Evolutionary conservation across 2,329 filamentous ascomycete species (phyloP), one percentile per base, ranked within the genome.

Genomic region (Colletotrichum musicola): DNA sequence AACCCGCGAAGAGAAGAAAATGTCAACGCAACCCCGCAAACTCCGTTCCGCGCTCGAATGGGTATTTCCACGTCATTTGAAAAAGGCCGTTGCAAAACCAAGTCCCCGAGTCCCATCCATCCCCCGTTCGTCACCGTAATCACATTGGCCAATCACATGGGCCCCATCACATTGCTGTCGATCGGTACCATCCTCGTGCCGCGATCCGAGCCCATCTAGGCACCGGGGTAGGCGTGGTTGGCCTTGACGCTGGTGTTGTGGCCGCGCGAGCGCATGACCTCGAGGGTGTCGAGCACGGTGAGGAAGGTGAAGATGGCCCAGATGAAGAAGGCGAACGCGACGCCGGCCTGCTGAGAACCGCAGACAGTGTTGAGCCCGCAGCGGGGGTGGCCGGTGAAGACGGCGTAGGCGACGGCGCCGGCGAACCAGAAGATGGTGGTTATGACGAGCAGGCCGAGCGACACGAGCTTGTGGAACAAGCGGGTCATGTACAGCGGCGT

Each of bases 391-490:
- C 87, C 87, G 65, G 94, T 80, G 63, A 84, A 84, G 20, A 89
- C 90, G 0, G 92, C 93, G 12, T 95, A 80, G 0, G 93, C 93
- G 72, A 97, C 90, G 74, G 94, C 92, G 6, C 93, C 94, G 0
- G 92, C 90, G 76, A 98, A 96, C 94, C 94, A 97, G 83, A 97
- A 97, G 64, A 97, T 85, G 81, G 92, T 90, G 10, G 93, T 96
- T 25, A 96, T 72, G 54, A 83, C 84, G 75, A 97, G 92, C 38
- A 93, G 84, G 1, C 75, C 89, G 18, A 95, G 82, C 16, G 94
- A 87, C 51, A 85, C 88, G 58, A 89, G 88, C 60, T 85, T 87
- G 78, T 93, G 89, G 74, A 90, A 90, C 12, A 89, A 74, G 25
- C 82, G 82, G 4, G 87, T 84, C 74, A 89, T 83, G 79, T 89